Evolutionary conservation across 148 eudicot species (phyloP).

Genomic region (Pharnaceum exiguum): DNA sequence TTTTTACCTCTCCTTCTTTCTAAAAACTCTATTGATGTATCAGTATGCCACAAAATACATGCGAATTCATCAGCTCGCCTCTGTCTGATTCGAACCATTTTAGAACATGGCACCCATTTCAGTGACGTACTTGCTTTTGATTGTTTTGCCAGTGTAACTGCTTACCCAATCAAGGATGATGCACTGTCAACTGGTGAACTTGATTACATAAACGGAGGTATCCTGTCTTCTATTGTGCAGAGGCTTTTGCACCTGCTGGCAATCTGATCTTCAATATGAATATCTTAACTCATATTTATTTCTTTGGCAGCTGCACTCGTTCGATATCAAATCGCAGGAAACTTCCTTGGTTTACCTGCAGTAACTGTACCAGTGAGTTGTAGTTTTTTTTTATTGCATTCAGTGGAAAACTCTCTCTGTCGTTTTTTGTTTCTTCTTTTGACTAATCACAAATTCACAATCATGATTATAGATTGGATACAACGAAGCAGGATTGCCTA

Average conservation of each 20-base stretch:
- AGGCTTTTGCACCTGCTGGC: not conserved
- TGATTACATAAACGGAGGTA: conserved; percentile 93
- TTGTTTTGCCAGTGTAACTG: conserved; percentile 59
- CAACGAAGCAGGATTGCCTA: conserved; percentile 76
- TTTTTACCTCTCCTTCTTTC: not conserved
- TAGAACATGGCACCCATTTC: too few species aligned
- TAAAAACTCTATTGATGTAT: too few species aligned
- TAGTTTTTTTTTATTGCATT: not conserved
- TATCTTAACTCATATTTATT: not conserved
- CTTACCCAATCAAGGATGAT: conserved; percentile 60
- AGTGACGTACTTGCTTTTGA: not conserved
- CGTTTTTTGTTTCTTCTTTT: not conserved
- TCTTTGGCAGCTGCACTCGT: conserved; percentile 68
- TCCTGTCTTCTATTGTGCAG: not conserved
- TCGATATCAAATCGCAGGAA: conserved; percentile 82
- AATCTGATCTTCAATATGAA: not conserved
- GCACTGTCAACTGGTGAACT: conserved; percentile 73
- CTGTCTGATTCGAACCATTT: too few species aligned
- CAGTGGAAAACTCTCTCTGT: not conserved
- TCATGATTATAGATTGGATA: conserved; percentile 82
- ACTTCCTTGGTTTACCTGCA: conserved; percentile 94
- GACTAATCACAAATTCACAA: not conserved
- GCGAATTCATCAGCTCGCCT: too few species aligned
- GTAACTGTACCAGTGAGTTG: conserved; percentile 80
- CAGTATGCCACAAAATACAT: not conserved